Conservation (phyloP, 2,329 filamentous ascomycete species). For the Colletotrichum graminicola region DNA sequence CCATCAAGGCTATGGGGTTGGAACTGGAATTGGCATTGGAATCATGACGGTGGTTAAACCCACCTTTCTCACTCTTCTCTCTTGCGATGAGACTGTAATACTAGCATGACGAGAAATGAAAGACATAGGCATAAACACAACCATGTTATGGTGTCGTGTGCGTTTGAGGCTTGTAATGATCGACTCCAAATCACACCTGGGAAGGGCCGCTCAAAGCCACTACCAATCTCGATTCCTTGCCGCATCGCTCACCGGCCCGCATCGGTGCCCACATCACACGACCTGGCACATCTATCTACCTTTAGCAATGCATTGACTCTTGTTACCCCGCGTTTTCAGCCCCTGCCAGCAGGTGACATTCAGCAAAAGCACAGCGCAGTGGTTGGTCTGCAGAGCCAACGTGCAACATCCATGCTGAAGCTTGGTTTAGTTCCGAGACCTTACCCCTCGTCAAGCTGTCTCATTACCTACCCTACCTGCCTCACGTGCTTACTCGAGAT, state of each 20-base stretch:
- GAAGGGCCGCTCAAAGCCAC: too few species aligned
- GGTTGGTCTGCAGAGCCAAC: slow-evolving; percentile 1
- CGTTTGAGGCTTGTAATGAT: neutral
- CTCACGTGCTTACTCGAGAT: neutral
- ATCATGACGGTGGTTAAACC: neutral
- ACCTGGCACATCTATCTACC: neutral
- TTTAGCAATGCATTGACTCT: slow-evolving; percentile 26
- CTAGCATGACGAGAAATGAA: slow-evolving; percentile 38
- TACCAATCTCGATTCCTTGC: neutral
- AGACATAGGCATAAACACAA: slow-evolving; percentile 14
- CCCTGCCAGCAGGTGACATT: slow-evolving; percentile 5
- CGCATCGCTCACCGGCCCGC: neutral
- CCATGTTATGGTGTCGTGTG: neutral
- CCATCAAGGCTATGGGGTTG: neutral
- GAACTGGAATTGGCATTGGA: neutral
- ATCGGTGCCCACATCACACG: neutral
- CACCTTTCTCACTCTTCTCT: slow-evolving; percentile 3
- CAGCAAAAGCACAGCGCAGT: slow-evolving; percentile 5
- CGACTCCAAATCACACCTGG: neutral
- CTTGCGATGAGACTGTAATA: slow-evolving; percentile 37
- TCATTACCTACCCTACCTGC: neutral
- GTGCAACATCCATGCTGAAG: slow-evolving; percentile 24
- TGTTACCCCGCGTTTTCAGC: slow-evolving; percentile 36
- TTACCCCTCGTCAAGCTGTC: neutral
- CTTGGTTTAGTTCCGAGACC: slow-evolving; percentile 14